Conservation (phyloP, 192 early-diverging fungal genomes). For the Kickxella alabastrina region DNA sequence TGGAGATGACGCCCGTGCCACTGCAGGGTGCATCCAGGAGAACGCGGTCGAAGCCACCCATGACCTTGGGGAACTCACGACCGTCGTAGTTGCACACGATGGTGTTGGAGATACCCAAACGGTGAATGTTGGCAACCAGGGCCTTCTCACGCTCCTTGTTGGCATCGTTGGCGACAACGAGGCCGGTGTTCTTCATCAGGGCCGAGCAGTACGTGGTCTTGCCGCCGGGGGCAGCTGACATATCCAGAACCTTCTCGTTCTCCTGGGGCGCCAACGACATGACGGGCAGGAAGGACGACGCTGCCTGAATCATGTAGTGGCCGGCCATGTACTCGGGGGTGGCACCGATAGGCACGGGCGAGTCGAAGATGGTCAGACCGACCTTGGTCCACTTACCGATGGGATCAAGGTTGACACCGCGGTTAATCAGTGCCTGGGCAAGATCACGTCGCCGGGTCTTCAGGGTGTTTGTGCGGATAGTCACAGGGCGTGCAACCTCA, state of each 20-base stretch:
- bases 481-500: conserved; percentile 91
- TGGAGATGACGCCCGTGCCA: conserved; percentile 98
- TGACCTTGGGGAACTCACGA: conserved; percentile 91
- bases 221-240: conserved; percentile 97
- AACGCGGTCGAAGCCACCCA: conserved; percentile 97
- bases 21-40: conserved; percentile 97
- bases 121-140: conserved; percentile 88
- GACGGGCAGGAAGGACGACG: conserved; percentile 96
- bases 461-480: conserved; percentile 95
- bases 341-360: conserved; percentile 91
- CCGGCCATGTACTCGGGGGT: conserved; percentile 99
- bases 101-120: conserved; percentile 81
- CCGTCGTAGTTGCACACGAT: conserved; percentile 97
- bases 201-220: conserved; percentile 97
- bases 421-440: conserved; percentile 90
- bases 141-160: conserved; percentile 90
- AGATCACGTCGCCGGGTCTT: conserved; percentile 91
- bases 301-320: conserved; percentile 98
- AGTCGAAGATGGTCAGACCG: conserved; percentile 94
- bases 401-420: conserved; percentile 96
- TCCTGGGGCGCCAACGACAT: conserved; percentile 94
- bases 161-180: conserved; percentile 96
- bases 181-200: conserved; percentile 95
- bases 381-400: conserved; percentile 99
- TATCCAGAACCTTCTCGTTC: conserved; percentile 91